phyloP scores from a whole-genome alignment of 2,329 filamentous ascomycete genomes.

The Biscogniauxia sp. region DNA sequence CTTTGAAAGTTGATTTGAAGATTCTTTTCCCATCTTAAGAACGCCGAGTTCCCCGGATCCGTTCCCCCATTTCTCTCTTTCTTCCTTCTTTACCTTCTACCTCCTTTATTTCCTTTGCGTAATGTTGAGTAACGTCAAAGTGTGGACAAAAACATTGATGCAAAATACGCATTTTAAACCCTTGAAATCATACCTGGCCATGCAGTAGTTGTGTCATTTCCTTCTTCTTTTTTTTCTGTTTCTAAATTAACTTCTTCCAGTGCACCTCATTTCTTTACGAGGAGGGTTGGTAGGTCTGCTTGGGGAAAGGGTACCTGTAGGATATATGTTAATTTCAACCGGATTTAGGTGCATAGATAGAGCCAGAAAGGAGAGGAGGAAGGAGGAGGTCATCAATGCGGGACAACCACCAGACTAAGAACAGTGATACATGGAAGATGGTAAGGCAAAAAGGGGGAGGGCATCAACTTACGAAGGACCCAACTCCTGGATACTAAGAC shows the following conservation, averaged over 20 bases:
- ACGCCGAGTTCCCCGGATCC: constrained; percentile 2
- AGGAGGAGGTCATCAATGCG: neutral
- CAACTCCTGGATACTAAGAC: constrained; percentile 89
- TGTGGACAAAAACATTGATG: constrained; percentile 8
- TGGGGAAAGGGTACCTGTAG: constrained; percentile 74
- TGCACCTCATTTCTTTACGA: constrained; percentile 14
- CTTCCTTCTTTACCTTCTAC: neutral
- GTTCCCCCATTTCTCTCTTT: neutral
- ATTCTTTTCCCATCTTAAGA: neutral
- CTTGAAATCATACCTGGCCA: too few relatives aligned
- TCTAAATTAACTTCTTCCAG: neutral
- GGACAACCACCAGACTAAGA: neutral
- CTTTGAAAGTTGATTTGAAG: neutral
- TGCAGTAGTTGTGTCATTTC: neutral
- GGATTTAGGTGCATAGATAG: neutral
- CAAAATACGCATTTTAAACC: neutral
- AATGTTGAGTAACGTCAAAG: constrained; percentile 37
- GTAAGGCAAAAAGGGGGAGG: constrained; percentile 2
- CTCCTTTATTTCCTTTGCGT: constrained; percentile 28
- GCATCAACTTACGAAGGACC: constrained; percentile 79
- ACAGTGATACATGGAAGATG: neutral
- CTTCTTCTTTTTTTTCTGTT: neutral
- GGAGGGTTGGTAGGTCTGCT: constrained; percentile 67
- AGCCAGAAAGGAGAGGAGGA: neutral
- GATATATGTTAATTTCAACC: constrained; percentile 13